Percentiles rank a stretch among this genome's conserved stretches.
Evolutionary conservation across 306 rosid genomes (phyloP).

Genomic region (Casuarina glauca): DNA sequence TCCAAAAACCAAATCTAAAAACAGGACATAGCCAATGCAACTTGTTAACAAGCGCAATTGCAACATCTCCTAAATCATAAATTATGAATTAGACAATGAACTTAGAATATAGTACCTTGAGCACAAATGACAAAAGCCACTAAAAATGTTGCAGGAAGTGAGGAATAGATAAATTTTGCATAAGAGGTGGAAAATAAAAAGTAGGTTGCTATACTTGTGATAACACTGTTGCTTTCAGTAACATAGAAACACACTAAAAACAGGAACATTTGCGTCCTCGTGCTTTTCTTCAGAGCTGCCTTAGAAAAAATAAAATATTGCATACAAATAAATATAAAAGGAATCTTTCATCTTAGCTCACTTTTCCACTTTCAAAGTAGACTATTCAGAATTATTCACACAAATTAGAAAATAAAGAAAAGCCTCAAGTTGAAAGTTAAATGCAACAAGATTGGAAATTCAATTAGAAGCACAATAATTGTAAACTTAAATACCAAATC

Average conservation of each 20-base stretch:
- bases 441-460: background rate
- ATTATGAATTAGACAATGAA: background rate
- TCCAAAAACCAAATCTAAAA: background rate
- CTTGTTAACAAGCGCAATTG: background rate
- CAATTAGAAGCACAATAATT: background rate
- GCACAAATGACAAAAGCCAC: too few species aligned
- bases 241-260: background rate
- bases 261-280: background rate
- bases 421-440: background rate
- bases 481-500: background rate
- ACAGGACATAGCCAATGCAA: background rate
- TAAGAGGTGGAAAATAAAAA: too few species aligned
- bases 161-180: too few species aligned
- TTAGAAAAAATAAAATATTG: too few species aligned
- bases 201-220: too few species aligned
- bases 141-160: too few species aligned
- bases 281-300: background rate
- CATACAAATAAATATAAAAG: too few species aligned
- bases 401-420: background rate
- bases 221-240: too few species aligned
- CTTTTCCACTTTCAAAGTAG: too few species aligned
- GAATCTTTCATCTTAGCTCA: too few species aligned
- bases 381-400: too few species aligned
- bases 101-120: too few species aligned
- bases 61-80: background rate